These are phyloP conservation scores for Sungouiozyma ichnusensis DNA, from an alignment of 805 yeast species.

Conservation along the genomic window DNA sequence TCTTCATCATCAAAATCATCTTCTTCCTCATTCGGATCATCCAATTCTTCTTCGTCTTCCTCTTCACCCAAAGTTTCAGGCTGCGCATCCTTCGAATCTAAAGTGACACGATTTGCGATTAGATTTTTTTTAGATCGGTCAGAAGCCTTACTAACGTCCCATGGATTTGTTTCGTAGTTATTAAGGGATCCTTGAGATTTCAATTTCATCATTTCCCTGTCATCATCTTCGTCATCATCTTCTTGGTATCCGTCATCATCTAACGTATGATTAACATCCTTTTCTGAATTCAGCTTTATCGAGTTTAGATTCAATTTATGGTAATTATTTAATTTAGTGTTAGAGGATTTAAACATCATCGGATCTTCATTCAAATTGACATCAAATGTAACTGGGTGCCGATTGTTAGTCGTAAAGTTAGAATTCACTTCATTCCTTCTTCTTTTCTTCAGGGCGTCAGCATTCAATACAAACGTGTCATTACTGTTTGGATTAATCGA, in stretches of 20 bases:
- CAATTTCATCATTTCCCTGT: not conserved
- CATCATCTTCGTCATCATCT: conserved; percentile 11
- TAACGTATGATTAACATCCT: not conserved
- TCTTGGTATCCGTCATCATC: conserved; percentile 15
- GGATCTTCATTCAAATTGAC: not conserved
- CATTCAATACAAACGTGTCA: conserved; percentile 22
- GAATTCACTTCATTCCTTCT: conserved; percentile 5
- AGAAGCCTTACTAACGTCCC: conserved; percentile 1
- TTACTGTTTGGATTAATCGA: conserved; percentile 2
- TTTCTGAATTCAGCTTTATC: not conserved
- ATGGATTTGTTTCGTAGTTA: not conserved
- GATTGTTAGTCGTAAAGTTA: not conserved
- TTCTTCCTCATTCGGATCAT: conserved; percentile 3
- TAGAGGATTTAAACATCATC: not conserved
- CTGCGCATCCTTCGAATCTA: not conserved
- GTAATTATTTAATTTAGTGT: not conserved
- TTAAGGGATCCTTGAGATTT: not conserved
- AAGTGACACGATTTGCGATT: conserved; percentile 1
- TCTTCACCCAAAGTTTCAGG: conserved; percentile 2
- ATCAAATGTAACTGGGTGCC: not conserved
- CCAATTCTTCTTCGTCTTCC: conserved; percentile 3
- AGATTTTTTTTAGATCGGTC: not conserved
- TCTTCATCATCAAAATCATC: conserved; percentile 6
- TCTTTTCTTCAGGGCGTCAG: conserved; percentile 26
- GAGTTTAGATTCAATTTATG: not conserved